phyloP scores from a whole-genome alignment of 371 early-diverging fungal genomes.

The Haplosporangium sp. region DNA sequence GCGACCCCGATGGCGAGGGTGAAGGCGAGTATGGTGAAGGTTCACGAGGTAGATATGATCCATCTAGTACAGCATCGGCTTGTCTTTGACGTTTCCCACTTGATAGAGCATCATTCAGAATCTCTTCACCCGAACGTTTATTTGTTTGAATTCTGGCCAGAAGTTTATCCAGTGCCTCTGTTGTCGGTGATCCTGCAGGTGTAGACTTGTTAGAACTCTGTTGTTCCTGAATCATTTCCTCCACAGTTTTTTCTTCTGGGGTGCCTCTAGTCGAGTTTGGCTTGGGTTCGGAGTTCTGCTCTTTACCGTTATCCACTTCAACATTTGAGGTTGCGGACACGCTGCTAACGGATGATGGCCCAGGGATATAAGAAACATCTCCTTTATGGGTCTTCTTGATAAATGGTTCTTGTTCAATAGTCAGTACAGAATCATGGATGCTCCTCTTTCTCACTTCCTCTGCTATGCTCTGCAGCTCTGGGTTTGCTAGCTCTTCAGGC shows the following conservation, averaged over 20 bases:
- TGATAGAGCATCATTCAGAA: constrained; percentile 37
- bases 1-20: constrained; percentile 43
- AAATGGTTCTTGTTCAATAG: constrained; percentile 63
- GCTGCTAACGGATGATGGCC: constrained; percentile 8
- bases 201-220: constrained; percentile 28
- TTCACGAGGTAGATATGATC: constrained; percentile 53
- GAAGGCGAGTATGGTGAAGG: constrained; percentile 54
- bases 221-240: constrained; percentile 23
- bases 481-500: constrained; percentile 83
- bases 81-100: constrained; percentile 41
- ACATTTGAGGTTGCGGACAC: neutral
- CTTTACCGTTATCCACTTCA: neutral
- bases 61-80: constrained; percentile 18
- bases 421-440: constrained; percentile 72
- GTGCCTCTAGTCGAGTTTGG: neutral
- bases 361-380: constrained; percentile 65
- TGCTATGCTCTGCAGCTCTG: constrained; percentile 71
- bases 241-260: constrained; percentile 2
- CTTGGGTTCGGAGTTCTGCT: constrained; percentile 4
- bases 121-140: constrained; percentile 56
- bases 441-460: constrained; percentile 71
- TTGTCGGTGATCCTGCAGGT: constrained; percentile 42
- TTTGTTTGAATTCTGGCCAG: constrained; percentile 56
- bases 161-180: constrained; percentile 48
- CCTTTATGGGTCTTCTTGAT: constrained; percentile 85